Base-by-base conservation (phyloP, 371 early-diverging fungal genomes). In the Mortierella sp. region DNA sequence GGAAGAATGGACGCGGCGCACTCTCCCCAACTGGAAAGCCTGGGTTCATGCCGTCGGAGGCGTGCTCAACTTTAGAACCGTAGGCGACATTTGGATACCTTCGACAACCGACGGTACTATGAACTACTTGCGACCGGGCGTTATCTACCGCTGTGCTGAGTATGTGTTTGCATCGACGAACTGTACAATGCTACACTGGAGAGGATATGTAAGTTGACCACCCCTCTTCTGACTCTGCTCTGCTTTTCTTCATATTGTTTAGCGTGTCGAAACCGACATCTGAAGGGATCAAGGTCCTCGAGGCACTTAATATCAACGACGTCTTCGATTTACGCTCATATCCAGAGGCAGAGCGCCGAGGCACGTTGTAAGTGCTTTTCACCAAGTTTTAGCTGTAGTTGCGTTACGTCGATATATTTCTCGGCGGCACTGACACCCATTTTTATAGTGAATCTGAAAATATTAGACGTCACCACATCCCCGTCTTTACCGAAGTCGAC, bases 321-420 rank as follows among this genome's bases (percentile, higher is more conserved):
- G 80, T 80, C 8, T 85, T 86, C 67, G 88, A 88, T 63, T 79
- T 88, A 39, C 83, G 88, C 21, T 88, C 88, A 26, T 73, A 80
- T 63, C 70, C 81, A 11, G 88, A 88, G 47, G 69, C 80, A 8
- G 80, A 86, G 55, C 82, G 80, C 27, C 73, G 82, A 17, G 86
- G 86, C 14, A 51, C 63, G 9, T 79, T 80, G 84, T 83, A 80
- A 79, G 48, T 44, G 7, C 17, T n/a, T n/a, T n/a, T n/a, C n/a
- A n/a, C n/a, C n/a, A n/a, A n/a, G n/a, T n/a, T n/a, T n/a, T n/a
- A n/a, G n/a, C n/a, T n/a, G n/a, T n/a, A n/a, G n/a, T n/a, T n/a
- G n/a, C n/a, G n/a, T n/a, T n/a, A 14, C 50, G 27, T 17, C 27
- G 4, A 37, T 2, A 14, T 15, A n/a, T n/a, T n/a, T n/a, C n/a